A percentile compares a stretch with the other conserved stretches of the same genome.
phyloP scores from a whole-genome alignment of 768 basidiomycete genomes.

The Hirschioporus abietinus region DNA sequence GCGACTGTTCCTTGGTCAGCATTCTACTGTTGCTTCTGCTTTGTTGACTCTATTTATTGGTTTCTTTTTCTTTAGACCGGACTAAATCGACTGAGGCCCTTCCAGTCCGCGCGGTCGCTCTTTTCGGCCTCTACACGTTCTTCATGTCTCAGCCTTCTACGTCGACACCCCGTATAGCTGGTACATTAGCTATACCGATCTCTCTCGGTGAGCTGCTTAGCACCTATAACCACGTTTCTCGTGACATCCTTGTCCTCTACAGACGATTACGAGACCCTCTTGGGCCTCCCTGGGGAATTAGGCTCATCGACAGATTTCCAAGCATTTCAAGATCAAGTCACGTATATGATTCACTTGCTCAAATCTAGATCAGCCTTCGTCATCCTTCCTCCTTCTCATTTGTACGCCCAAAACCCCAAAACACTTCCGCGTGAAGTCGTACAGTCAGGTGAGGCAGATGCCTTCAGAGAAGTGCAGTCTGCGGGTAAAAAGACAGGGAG shows the following conservation, averaged over 20 bases:
- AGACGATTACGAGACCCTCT: conserved; percentile 56
- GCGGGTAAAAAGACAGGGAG: conserved; percentile 55
- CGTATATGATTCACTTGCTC: conserved; percentile 44
- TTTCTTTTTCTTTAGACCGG: conserved; percentile 40
- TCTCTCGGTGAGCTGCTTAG: conserved; percentile 44
- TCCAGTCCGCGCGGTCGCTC: conserved; percentile 49
- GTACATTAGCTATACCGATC: conserved; percentile 51
- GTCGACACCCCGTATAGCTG: conserved; percentile 45
- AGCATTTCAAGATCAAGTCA: not conserved
- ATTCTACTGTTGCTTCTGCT: not conserved
- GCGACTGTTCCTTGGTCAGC: conserved; percentile 64
- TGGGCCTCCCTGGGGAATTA: conserved; percentile 29
- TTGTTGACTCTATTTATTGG: not conserved
- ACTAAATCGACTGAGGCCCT: conserved; percentile 43
- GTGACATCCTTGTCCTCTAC: not conserved
- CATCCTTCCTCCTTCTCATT: conserved; percentile 48
- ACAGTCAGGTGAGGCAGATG: conserved; percentile 29
- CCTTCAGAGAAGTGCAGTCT: not conserved
- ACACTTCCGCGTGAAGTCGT: conserved; percentile 66
- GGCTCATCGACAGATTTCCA: not conserved
- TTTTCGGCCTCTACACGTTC: conserved; percentile 70
- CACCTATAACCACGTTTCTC: not conserved
- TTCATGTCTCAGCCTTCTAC: conserved; percentile 60
- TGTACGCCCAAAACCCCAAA: conserved; percentile 54
- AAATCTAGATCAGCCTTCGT: conserved; percentile 46